Base-by-base conservation (phyloP, 2,329 filamentous ascomycete genomes). In the Neofusicoccum parvum region DNA sequence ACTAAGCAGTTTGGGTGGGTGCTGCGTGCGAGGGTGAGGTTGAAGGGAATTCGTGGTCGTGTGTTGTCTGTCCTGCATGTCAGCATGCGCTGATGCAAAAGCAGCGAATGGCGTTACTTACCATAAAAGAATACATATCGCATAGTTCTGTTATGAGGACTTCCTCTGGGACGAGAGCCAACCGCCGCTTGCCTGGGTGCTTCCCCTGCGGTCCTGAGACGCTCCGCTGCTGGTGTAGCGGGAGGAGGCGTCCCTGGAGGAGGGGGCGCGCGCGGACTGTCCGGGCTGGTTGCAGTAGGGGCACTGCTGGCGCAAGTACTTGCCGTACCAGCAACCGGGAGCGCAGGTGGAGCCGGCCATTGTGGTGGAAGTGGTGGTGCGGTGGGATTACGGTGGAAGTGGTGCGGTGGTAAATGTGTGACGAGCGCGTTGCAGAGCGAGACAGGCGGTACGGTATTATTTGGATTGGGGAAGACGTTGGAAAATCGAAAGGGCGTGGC, bases 281-380 rank as follows among this genome's bases (percentile, higher is more conserved):
- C 45, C 45, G 15, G 41, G 27, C 11, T 34, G 23, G 11, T 27
- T 36, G 56, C 56, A 60, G 56, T 60, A 60, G 14, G 56, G 56
- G 56, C 56, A 60, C n/a, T 46, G 43, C 41, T 60, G 56, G n/a
- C 43, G 41, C 41, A 60, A 6, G 56, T 60, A 60, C n/a, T 60
- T 60, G 43, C 56, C 56, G 17, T 60, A 60, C 56, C 56, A 60
- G 56, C 56, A 60, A 5, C 56, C 56, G 2, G 56, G 56, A 48
- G 56, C 56, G 56, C 56, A 60, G 1, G 56, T 60, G 15, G 54
- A 59, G 56, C 43, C 43, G 56, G 56, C 56, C 56, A 60, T 60
- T 48, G 6, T 46, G 39, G 27, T 34, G 17, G 37, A 45, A 41
- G 10, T 17, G 1, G 36, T 45, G 53, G 14, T 58, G 54, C 7